Percentiles rank a stretch among this genome's conserved stretches.
These are phyloP conservation scores for Daldinia bambusicola DNA, from an alignment of 495 filamentous ascomycete genomes.

Conservation along the genomic window DNA sequence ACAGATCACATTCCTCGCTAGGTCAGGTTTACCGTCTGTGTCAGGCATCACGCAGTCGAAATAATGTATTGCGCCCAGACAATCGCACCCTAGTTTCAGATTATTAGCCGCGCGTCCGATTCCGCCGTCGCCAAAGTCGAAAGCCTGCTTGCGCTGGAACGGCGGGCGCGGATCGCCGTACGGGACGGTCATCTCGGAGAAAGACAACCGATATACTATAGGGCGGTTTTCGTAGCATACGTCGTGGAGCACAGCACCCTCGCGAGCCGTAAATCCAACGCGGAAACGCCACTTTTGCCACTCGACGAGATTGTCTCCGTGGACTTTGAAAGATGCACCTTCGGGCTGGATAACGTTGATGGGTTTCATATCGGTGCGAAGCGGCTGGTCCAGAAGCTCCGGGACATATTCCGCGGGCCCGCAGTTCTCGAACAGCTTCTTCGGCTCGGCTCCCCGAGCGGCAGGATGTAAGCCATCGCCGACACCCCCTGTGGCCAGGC, in stretches of 20 bases:
- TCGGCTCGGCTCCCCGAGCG: slow-evolving; percentile 37
- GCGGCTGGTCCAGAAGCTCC: slow-evolving; percentile 56
- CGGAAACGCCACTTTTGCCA: slow-evolving; percentile 80
- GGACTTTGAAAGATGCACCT: slow-evolving; percentile 61
- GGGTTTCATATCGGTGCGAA: slow-evolving; percentile 62
- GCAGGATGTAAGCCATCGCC: slow-evolving; percentile 40
- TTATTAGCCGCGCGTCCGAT: slow-evolving; percentile 81
- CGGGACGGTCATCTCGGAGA: slow-evolving; percentile 83
- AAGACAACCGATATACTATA: slow-evolving; percentile 73
- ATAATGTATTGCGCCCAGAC: slow-evolving; percentile 81
- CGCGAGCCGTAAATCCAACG: slow-evolving; percentile 77
- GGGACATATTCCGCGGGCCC: slow-evolving; percentile 63
- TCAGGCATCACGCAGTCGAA: slow-evolving; percentile 67
- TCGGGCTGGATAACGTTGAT: slow-evolving; percentile 64
- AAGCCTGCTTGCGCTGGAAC: slow-evolving; percentile 80
- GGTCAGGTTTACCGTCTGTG: slow-evolving; percentile 65
- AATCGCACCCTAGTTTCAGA: slow-evolving; percentile 74
- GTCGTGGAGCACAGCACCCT: slow-evolving; percentile 76
- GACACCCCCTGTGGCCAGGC: slow-evolving; percentile 59
- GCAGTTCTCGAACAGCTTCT: slow-evolving; percentile 57
- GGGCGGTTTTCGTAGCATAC: slow-evolving; percentile 73
- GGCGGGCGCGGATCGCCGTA: slow-evolving; percentile 78
- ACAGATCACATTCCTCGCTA: slow-evolving; percentile 79
- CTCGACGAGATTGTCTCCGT: slow-evolving; percentile 59
- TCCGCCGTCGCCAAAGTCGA: slow-evolving; percentile 81